Evolutionary conservation across 1,284 basidiomycete species (phyloP), one percentile per base, ranked within the genome.

Genomic region (Puccinia polysora): DNA sequence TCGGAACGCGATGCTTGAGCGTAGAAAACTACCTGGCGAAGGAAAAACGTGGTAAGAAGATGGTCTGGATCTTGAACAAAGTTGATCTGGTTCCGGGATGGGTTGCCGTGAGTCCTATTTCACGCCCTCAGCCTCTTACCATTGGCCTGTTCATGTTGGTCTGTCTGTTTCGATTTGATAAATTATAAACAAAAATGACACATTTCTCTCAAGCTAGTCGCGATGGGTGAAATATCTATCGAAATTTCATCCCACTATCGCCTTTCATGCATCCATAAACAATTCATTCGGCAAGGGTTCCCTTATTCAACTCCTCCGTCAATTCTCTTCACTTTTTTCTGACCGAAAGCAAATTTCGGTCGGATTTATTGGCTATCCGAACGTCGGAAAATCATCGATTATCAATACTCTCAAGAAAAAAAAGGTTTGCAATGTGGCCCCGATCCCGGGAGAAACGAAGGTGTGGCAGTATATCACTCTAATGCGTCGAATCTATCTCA

Each of bases 301-400:
- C 36, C 87, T 99, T 74, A 98, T 98, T 78, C 93, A 97, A 81
- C 86, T 98, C 43, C 85, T 99, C 52, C 88, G 96, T 38, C 95
- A 98, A 80, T 99, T 98, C 81, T 91, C 92, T 10, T 90, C 91
- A 75, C 86, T 98, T 43, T 95, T 97, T 82, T 91, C 92, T 14
- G 96, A 98, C 84, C 97, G 96, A 84, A 98, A 97, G 82, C 95
- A 98, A 81, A 97, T 99, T 79, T 95, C 91, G 38, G 92, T 99
- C 75, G 95, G 95, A 10, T 92, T 98, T 79, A 86, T 99, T 76
- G 95, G 96, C 62, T 99, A 99, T 81, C 95, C 96, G 4, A 98
- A 99, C 80, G 93, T 97, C 69, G 95, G 96, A 58, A 99, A 98
- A 82, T 91, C 89, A 75, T 90, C 88, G 77, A 91, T 98, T 76